Evolutionary conservation across 2,329 filamentous ascomycete species (phyloP).

Genomic region (Paecilomyces sp.): DNA sequence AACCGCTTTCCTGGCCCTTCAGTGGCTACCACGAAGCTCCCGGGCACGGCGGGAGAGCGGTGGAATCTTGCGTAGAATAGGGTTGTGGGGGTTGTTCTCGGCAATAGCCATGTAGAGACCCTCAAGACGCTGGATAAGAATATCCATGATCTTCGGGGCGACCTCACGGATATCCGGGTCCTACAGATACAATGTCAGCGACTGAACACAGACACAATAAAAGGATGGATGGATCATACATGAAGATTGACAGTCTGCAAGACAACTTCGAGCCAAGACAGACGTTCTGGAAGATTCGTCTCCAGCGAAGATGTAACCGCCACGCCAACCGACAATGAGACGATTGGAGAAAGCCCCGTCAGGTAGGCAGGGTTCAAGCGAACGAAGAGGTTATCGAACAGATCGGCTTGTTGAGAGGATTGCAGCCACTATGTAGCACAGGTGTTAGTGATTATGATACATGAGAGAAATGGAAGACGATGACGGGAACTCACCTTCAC

Average conservation of each 20-base stretch:
- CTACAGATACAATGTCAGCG: conserved; percentile 20
- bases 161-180: conserved; percentile 50
- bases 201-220: background rate
- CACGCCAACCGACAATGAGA: conserved; percentile 54
- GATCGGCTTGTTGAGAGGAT: conserved; percentile 49
- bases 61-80: conserved; percentile 46
- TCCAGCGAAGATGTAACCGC: conserved; percentile 53
- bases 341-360: conserved; percentile 47
- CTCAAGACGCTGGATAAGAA: conserved; percentile 51
- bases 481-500: conserved; percentile 30
- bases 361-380: conserved; percentile 52
- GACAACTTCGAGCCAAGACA: conserved; percentile 53
- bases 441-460: too few relatives aligned
- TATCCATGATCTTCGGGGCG: conserved; percentile 53
- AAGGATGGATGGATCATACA: conserved; percentile 31
- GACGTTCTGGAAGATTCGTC: conserved; percentile 46
- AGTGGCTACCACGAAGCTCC: conserved; percentile 20
- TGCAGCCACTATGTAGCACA: conserved; percentile 49
- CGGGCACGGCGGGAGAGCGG: conserved; percentile 37
- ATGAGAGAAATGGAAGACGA: too few relatives aligned
- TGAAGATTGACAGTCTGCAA: conserved; percentile 47
- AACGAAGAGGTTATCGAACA: conserved; percentile 58
- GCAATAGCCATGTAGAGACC: conserved; percentile 51
- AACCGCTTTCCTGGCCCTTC: background rate
- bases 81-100: conserved; percentile 44